phyloP scores from a whole-genome alignment of 2,329 filamentous ascomycete genomes.

The Apiospora koreana region DNA sequence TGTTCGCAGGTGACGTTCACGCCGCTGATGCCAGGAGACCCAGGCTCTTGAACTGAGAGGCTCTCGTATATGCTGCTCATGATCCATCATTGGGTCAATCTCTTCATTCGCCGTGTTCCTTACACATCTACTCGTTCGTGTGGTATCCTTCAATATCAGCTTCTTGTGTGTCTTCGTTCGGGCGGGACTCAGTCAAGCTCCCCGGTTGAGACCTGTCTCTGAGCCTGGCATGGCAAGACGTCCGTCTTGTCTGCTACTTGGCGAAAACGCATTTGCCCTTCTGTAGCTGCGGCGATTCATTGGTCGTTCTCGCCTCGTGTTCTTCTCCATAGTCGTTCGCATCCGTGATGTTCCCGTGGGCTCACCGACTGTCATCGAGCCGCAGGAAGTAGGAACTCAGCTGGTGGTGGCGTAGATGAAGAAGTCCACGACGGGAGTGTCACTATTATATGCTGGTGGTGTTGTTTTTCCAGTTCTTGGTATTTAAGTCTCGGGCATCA shows the following conservation, averaged over 20 bases:
- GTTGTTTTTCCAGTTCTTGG: background rate
- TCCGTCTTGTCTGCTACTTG: background rate
- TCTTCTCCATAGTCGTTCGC: too few relatives aligned
- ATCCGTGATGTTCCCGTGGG: too few relatives aligned
- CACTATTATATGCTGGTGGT: background rate
- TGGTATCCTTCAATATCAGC: too few relatives aligned
- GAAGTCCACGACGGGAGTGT: background rate
- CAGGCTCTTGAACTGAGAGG: too few relatives aligned
- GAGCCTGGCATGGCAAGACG: background rate
- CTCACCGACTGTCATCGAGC: too few relatives aligned
- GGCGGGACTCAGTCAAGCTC: background rate
- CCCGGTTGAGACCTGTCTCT: background rate
- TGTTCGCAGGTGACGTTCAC: too few relatives aligned
- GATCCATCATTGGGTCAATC: too few relatives aligned
- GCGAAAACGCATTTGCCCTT: background rate
- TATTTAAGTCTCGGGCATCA: background rate
- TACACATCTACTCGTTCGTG: too few relatives aligned
- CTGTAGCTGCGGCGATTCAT: background rate
- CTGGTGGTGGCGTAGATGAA: background rate
- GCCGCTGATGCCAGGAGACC: too few relatives aligned
- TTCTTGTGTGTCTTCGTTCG: too few relatives aligned
- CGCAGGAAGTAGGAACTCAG: background rate
- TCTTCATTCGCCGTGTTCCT: too few relatives aligned
- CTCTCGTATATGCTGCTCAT: too few relatives aligned
- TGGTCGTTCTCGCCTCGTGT: background rate